Evolutionary conservation across 352 stramenopile genomes (phyloP), one percentile per base, ranked within the genome.

Genomic region (Elongisporangium prolatum): DNA sequence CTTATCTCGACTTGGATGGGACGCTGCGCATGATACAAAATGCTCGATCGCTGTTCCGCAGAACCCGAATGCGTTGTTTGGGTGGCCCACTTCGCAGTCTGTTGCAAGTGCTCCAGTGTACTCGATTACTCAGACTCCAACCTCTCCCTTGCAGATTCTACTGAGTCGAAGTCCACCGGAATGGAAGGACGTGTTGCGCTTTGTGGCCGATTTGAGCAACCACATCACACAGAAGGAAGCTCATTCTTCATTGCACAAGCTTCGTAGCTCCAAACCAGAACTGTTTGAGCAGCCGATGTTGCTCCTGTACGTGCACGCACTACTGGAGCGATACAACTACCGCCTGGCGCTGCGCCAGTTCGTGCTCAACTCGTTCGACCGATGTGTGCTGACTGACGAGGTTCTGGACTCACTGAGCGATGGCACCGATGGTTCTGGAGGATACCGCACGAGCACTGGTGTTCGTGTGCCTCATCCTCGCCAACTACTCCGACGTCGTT

Each of bases 201-300:
- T 82, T 52, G 75, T 96, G 28, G 86, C 83, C 1, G 85, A 96
- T 47, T 40, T 96, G 60, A 96, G 86, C 60, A 94, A 93, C 68
- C 86, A 94, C 60, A 96, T 96, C 57, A 93, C 84, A 3, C 86
- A 96, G 61, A 96, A 96, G 64, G 86, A 96, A 59, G 86, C 86
- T 2, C 84, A 93, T 61, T 77, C 82, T 20, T 89, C 83, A 49
- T 72, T 96, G 13, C 93, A 92, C 76, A 92, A 91, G 60, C 56
- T 96, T 37, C 83, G 83, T 10, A 71, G 70, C 8, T 68, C 78
- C n/a, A 88, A 93, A 52, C 55, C 81, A 1, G 68, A 73, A 38
- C 64, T 96, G 22, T 96, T 96, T 59, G 84, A 96, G 63, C 83
- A 94, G 28, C 84, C 85, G 11, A 79, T 89, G 72, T 72, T 94